Base-by-base conservation (phyloP, 208 protist species). In the Crithidia brevicula region DNA sequence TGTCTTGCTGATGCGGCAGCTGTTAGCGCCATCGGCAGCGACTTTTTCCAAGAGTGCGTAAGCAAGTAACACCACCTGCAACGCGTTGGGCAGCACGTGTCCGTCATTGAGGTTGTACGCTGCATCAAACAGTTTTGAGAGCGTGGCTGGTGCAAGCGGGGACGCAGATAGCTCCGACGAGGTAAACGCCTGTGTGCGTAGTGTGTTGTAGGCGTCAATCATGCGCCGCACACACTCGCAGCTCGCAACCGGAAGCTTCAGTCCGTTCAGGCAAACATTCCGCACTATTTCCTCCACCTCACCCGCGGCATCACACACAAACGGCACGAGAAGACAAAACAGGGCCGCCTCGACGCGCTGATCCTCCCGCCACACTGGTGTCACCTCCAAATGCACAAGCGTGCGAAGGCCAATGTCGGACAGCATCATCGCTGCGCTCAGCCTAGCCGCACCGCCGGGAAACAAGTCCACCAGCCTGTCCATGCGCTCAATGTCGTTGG, bases 181-280 rank as follows among this genome's bases (percentile, higher is more conserved):
- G 8, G 54, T 40, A 13, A 93, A 46, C 11, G 62, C 42, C 15
- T 81, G 54, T 3, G 20, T 22, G 7, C 43, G 31, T n/a, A 96
- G 76, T 0, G 61, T 52, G 49, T 82, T 88, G 75, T 89, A 91
- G 28, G 75, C 81, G 33, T 88, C 73, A n/a, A 92, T 28, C 82
- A 96, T 86, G 22, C 81, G 72, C 3, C 79, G 76, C 25, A 92
- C 64, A 11, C 63, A 82, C 56, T 92, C 80, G 67, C 60, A 77
- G 31, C 72, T 78, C 8, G 71, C 45, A 18, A 82, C 59, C 16
- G 91, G 79, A 23, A 96, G 71, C 73, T 93, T 96, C n/a, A 96
- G 77, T 10, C 88, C 81, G 59, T 91, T 85, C 16, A 96, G 47
- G 64, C 83, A 91, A 2, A 96, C 53, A 15, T 82, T 83, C 30